Percentiles rank a stretch among this genome's conserved stretches.
These are phyloP conservation scores for Phallus indusiatus DNA, from an alignment of 768 basidiomycete species.

Conservation along the genomic window DNA sequence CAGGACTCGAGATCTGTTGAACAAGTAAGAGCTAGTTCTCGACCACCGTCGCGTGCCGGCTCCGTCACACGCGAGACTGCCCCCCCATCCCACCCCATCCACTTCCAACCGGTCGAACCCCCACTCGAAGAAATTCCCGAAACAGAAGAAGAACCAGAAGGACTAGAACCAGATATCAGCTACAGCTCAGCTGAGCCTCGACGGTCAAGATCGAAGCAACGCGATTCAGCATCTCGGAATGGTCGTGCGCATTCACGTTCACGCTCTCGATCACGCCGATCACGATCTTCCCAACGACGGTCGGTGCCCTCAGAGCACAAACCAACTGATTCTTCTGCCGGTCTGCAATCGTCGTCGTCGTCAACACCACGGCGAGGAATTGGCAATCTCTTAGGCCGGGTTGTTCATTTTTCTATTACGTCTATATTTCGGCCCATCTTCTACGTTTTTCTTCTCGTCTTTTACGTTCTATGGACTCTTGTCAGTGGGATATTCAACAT, in stretches of 20 bases:
- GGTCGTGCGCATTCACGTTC: background rate
- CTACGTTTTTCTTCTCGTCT: slow-evolving; percentile 13
- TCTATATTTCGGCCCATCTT: slow-evolving; percentile 18
- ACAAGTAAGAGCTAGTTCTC: slow-evolving; percentile 15
- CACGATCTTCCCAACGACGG: background rate
- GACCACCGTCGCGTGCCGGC: slow-evolving; percentile 28
- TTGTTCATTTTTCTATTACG: slow-evolving; percentile 30
- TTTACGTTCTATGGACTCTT: slow-evolving; percentile 22
- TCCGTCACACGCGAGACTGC: slow-evolving; percentile 31
- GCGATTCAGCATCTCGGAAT: background rate
- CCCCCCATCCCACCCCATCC: slow-evolving; percentile 27
- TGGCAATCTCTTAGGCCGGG: slow-evolving; percentile 35
- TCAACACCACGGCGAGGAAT: slow-evolving; percentile 28
- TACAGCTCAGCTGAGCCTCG: background rate
- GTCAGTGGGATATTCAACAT: slow-evolving; percentile 42
- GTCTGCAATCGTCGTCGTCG: background rate
- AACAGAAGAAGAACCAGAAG: slow-evolving; percentile 37
- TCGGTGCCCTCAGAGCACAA: background rate
- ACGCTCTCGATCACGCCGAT: background rate
- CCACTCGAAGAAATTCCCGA: slow-evolving; percentile 54
- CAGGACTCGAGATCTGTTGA: background rate
- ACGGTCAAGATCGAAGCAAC: background rate
- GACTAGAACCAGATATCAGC: background rate
- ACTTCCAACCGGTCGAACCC: slow-evolving; percentile 13
- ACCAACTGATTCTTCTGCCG: background rate